A percentile compares a stretch with the other conserved stretches of the same genome.
These are phyloP conservation scores for Colletotrichum cordylinicola DNA, from an alignment of 2,329 filamentous ascomycete genomes.

Conservation along the genomic window DNA sequence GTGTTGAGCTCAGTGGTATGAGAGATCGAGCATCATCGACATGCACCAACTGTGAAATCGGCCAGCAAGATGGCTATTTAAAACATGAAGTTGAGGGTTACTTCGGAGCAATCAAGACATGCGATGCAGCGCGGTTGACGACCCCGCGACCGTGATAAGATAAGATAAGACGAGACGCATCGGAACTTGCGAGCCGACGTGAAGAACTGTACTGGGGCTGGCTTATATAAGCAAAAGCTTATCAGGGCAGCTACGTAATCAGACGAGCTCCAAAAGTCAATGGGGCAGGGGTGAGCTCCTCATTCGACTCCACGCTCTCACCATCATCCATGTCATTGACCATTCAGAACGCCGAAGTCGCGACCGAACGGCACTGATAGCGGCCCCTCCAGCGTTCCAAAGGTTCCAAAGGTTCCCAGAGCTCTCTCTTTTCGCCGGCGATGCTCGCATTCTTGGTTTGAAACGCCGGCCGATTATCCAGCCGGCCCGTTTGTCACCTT, in stretches of 20 bases:
- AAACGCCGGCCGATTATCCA: slow-evolving; percentile 18
- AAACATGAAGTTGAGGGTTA: not conserved
- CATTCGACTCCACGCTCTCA: slow-evolving; percentile 19
- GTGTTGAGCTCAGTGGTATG: accelerated
- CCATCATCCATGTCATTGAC: slow-evolving; percentile 18
- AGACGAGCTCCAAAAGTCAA: not conserved
- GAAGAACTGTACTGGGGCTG: not conserved
- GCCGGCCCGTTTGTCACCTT: slow-evolving; percentile 15
- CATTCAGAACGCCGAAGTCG: slow-evolving; percentile 17
- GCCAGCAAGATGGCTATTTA: not conserved
- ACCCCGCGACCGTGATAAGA: not conserved
- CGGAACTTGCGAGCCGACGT: not conserved
- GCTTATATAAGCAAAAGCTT: slow-evolving; percentile 2
- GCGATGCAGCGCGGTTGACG: not conserved
- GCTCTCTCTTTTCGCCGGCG: not conserved
- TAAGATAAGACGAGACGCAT: not conserved
- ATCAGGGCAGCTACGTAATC: slow-evolving; percentile 17
- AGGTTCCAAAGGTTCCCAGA: not conserved
- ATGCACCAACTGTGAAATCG: not conserved
- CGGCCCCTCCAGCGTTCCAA: not conserved
- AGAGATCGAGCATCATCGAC: not conserved
- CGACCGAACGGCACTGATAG: slow-evolving; percentile 11
- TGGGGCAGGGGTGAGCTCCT: slow-evolving; percentile 14
- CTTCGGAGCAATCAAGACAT: not conserved
- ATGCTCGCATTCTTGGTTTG: slow-evolving; percentile 4